Evolutionary conservation across 257 asterid species (phyloP), one percentile per base, ranked within the genome.

Genomic region (Primulina eburnea): DNA sequence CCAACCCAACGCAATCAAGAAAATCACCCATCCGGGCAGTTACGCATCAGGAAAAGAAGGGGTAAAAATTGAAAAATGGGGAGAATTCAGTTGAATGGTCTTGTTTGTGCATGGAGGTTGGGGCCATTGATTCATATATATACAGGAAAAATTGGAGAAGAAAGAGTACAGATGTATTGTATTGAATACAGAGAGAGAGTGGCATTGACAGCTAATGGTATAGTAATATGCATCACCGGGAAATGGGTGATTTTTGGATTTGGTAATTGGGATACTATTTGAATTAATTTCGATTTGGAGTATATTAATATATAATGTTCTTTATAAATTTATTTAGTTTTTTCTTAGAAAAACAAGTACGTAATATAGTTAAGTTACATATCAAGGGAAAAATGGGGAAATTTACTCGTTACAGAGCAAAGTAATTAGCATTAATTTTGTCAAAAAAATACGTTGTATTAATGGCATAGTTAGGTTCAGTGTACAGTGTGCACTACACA

Each of bases 201-300:
- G 81, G 56, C 87, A 82, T 82, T 79, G 89, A 69, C 87, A 82
- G 87, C 83, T 82, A 79, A 77, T 76, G 61, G 43, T 57, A 69
- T 62, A 75, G 67, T 82, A 77, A 77, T 71, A 37, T 33, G 14
- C 56, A 72, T 72, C 73, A 43, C 32, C 40, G 16, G 67, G 75
- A 73, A 82, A 69, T 77, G 81, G 75, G 68, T 61, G 60, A 58
- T 68, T 72, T 57, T 71, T 57, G 64, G 65, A 60, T 73, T 62
- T 69, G 69, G 56, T 17, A 12, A 43, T 61, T 77, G 65, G 64
- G 71, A 37, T 61, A 21, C 34, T 12, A 37, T 50, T 50, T 50
- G 28, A 53, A 14, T 20, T 57, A 9, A 2, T 33, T 21, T 28
- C 14, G 24, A 5, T 43, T 35, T 28, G 50, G 50, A 10, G 50